Conservation (phyloP, 495 filamentous ascomycete species). For the Clavariopsis aquatica region DNA sequence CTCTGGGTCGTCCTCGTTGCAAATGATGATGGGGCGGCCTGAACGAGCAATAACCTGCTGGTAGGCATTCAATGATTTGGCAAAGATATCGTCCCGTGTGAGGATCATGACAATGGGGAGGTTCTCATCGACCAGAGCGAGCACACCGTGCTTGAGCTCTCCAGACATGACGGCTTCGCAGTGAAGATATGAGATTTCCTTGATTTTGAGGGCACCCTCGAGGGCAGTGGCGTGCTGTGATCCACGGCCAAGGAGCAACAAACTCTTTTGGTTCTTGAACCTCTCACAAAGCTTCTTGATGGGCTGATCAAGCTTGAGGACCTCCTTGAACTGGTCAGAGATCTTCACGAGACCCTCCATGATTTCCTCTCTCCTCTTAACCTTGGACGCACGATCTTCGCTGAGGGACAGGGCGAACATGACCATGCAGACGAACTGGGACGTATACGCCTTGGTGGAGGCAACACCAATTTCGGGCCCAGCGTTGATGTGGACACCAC, state of each 20-base stretch:
- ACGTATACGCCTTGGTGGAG: conserved; percentile 98
- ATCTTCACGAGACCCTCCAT: conserved; percentile 88
- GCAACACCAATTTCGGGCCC: conserved; percentile 98
- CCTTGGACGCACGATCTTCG: conserved; percentile 94
- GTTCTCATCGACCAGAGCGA: conserved; percentile 96
- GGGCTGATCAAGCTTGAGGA: conserved; percentile 83
- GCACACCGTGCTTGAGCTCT: conserved; percentile 96
- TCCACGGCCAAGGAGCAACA: conserved; percentile 89
- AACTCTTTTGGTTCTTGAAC: conserved; percentile 95
- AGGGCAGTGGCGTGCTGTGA: conserved; percentile 96
- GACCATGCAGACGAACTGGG: conserved; percentile 97
- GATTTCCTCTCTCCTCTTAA: conserved; percentile 89
- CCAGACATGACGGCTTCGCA: conserved; percentile 99
- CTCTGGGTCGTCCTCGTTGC: conserved; percentile 86
- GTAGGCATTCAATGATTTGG: conserved; percentile 96
- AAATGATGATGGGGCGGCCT: conserved; percentile 96
- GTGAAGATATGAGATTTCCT: conserved; percentile 99
- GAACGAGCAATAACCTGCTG: conserved; percentile 96
- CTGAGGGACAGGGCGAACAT: conserved; percentile 97
- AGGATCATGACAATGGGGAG: conserved; percentile 99
- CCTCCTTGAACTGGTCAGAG: conserved; percentile 86
- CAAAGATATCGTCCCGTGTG: conserved; percentile 91
- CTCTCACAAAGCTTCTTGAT: conserved; percentile 92
- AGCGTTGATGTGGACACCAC: conserved; percentile 99
- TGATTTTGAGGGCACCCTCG: conserved; percentile 98